Evolutionary conservation across 306 rosid genomes (phyloP).

Genomic region (Rubus parviflorus): DNA sequence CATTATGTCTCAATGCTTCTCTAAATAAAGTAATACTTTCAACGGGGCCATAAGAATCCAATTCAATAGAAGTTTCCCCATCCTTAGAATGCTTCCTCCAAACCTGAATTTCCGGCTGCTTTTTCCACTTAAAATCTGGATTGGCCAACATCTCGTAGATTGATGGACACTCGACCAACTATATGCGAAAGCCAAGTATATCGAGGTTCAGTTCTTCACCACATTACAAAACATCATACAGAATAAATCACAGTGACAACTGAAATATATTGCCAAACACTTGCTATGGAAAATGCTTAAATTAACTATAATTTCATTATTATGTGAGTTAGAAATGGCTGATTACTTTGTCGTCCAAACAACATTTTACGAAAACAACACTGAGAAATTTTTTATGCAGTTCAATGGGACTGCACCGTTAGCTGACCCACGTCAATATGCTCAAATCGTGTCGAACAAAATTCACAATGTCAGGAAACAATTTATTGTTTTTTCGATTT

Average conservation of each 20-base stretch:
- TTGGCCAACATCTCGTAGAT: conserved; percentile 90
- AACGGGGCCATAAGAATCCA: conserved; percentile 69
- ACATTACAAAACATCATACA: conserved; percentile 24
- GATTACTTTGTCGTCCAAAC: not conserved
- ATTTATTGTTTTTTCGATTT: not conserved
- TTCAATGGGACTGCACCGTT: not conserved
- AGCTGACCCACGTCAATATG: not conserved
- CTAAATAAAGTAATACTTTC: conserved; percentile 54
- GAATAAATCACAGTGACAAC: not conserved
- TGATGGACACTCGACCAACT: conserved; percentile 95
- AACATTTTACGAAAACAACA: not conserved
- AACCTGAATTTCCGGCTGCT: conserved; percentile 68
- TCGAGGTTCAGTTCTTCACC: conserved; percentile 16
- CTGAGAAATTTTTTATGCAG: not conserved
- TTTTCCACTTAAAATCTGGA: conserved; percentile 76
- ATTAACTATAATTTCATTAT: not conserved
- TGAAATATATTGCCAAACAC: not conserved
- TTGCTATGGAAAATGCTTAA: conserved; percentile 3
- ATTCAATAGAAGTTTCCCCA: conserved; percentile 43
- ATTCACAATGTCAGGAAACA: conserved; percentile 4
- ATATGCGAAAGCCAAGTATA: conserved; percentile 25
- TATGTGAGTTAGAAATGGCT: not conserved
- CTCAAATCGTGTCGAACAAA: not conserved
- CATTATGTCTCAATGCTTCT: conserved; percentile 74
- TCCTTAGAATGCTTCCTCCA: conserved; percentile 65